phyloP scores from a whole-genome alignment of 345 rosid genomes.

The Litchi chinensis region DNA sequence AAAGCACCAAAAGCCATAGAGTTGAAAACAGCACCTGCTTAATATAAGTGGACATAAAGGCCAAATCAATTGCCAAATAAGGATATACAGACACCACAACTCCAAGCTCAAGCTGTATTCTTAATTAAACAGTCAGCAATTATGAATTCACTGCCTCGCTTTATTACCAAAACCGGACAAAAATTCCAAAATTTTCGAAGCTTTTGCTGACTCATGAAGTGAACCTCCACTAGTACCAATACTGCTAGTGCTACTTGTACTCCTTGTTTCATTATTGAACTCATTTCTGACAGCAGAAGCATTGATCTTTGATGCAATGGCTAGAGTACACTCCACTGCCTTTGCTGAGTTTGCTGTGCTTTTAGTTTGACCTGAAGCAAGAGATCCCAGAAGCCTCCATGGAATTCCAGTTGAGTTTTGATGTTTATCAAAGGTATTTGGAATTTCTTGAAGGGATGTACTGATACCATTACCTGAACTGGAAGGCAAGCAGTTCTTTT shows the following conservation, averaged over 20 bases:
- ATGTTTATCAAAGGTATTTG: slow-evolving; percentile 15
- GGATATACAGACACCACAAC: neutral
- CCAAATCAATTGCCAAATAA: neutral
- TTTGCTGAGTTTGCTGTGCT: slow-evolving; percentile 42
- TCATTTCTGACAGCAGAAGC: slow-evolving; percentile 27
- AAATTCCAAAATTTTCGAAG: slow-evolving; percentile 58
- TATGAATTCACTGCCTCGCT: slow-evolving; percentile 18
- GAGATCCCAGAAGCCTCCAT: slow-evolving; percentile 23
- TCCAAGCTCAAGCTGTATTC: neutral
- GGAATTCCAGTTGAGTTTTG: slow-evolving; percentile 26
- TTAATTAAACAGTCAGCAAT: neutral
- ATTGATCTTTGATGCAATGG: slow-evolving; percentile 63
- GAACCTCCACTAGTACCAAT: slow-evolving; percentile 25
- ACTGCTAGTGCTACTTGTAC: slow-evolving; percentile 12
- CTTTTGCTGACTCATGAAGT: slow-evolving; percentile 36
- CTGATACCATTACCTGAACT: slow-evolving; percentile 16
- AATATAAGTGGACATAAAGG: slow-evolving; percentile 2
- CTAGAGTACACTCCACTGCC: slow-evolving; percentile 58
- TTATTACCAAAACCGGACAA: slow-evolving; percentile 47
- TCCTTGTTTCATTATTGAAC: slow-evolving; percentile 23
- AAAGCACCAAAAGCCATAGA: neutral
- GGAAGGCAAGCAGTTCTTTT: slow-evolving; percentile 21
- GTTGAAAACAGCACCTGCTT: slow-evolving; percentile 6
- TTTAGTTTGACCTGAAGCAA: slow-evolving; percentile 33
- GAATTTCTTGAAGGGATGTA: slow-evolving; percentile 28